These are phyloP conservation scores for Triticum urartu DNA, from an alignment of 176 grass and related monocot species.

Conservation along the genomic window DNA sequence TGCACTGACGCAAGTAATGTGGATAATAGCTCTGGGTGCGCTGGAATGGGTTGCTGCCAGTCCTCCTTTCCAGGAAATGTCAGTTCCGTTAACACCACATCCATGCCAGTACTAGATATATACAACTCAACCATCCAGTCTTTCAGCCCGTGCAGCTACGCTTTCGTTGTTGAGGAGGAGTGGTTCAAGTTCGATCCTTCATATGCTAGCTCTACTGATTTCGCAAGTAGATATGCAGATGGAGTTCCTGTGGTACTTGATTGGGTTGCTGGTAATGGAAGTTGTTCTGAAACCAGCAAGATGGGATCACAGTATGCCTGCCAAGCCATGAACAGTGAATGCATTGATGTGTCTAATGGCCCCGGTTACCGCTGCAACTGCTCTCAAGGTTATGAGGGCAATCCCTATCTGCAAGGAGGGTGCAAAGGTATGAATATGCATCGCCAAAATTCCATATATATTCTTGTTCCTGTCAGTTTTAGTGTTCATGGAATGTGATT, in stretches of 20 bases:
- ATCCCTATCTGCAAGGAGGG: slow-evolving; percentile 5
- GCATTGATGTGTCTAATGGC: not conserved
- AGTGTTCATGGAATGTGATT: not conserved
- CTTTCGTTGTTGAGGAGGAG: not conserved
- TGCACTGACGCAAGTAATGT: not conserved
- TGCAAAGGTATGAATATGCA: not conserved
- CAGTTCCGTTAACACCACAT: not conserved
- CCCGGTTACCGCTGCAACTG: not conserved
- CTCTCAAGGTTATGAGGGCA: not conserved
- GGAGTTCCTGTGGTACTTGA: not conserved
- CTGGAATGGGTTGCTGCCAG: slow-evolving; percentile 1
- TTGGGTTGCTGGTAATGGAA: not conserved
- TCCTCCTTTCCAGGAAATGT: not conserved
- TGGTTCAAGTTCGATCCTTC: not conserved
- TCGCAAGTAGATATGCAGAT: not conserved
- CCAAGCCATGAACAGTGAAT: not conserved
- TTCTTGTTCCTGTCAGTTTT: not conserved
- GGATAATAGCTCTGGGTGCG: not conserved
- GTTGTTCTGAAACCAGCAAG: not conserved
- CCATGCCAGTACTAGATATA: not conserved
- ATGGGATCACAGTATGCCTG: not conserved
- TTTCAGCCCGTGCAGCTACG: slow-evolving; percentile 3
- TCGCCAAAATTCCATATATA: not conserved
- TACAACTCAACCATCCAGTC: not conserved
- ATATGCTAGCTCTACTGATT: not conserved